Evolutionary conservation across 2,329 filamentous ascomycete species (phyloP).

Genomic region (Penicillium sp.): DNA sequence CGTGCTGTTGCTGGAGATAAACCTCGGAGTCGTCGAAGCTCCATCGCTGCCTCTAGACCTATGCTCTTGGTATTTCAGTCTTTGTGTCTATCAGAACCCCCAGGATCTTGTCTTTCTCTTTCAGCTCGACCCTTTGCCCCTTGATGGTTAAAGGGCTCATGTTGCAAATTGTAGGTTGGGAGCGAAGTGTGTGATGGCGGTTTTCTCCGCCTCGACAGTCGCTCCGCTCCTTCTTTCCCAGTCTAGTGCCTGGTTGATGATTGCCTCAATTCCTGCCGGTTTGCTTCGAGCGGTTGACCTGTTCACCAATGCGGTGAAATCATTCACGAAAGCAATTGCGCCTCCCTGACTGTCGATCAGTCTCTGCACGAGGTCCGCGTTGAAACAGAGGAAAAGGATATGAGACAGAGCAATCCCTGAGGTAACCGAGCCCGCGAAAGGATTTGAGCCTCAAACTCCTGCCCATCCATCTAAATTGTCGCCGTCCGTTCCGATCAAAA

Average conservation of each 20-base stretch:
- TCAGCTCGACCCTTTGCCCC: not conserved
- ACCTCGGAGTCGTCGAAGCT: conserved; percentile 18
- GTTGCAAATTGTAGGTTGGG: conserved; percentile 11
- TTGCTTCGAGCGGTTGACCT: not conserved
- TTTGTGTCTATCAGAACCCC: conserved; percentile 13
- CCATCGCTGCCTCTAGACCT: conserved; percentile 26
- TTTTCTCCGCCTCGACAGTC: conserved; percentile 35
- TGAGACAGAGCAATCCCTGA: conserved; percentile 36
- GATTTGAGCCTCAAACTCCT: conserved; percentile 6
- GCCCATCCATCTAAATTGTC: conserved; percentile 18
- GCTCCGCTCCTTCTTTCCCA: conserved; percentile 32
- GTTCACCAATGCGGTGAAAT: not conserved
- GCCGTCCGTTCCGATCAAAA: conserved; percentile 26
- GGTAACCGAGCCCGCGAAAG: conserved; percentile 9
- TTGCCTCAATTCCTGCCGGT: not conserved
- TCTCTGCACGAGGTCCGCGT: conserved; percentile 38
- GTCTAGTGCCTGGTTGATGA: conserved; percentile 9
- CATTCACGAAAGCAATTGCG: not conserved
- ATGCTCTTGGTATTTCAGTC: conserved; percentile 32
- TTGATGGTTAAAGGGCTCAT: not conserved
- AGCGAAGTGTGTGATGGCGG: conserved; percentile 35
- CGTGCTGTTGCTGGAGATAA: conserved; percentile 24
- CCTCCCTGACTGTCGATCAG: conserved; percentile 28
- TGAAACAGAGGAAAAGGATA: conserved; percentile 44
- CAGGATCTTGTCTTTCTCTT: not conserved